Evolutionary conservation across 129 eudicot species (phyloP), one percentile per base, ranked within the genome.

Genomic region (Flaveria brownii): DNA sequence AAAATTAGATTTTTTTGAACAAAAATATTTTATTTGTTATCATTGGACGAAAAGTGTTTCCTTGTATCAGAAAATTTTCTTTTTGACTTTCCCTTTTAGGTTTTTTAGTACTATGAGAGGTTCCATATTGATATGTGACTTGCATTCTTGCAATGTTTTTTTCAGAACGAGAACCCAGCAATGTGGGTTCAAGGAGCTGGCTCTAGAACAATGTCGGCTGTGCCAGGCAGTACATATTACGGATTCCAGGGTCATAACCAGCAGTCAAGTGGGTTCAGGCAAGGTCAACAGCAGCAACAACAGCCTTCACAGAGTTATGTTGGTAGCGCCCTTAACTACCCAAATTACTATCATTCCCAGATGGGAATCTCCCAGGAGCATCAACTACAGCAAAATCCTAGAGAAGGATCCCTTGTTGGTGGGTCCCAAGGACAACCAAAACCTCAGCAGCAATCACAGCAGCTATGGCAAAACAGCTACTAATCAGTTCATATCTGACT

Each of bases 151-250:
- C 17, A 49, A 47, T 78, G 12, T 16, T 59, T 14, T 57, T 14
- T 28, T 9, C 71, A 88, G 94, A 80, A 71, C 3, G 95, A 88
- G 52, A 86, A 70, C 80, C 73, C 87, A 15, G 85, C 82, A 30
- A 74, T 84, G 96, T 90, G 97, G 97, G 85, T 87, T 72, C 97
- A 88, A 1, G 97, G 97, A 8, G 86, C 84, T 26, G 91, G 93
- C 17, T 93, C 98, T 0, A 81, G 98, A 78, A 87, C 96, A 59
- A 83, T 85, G 78, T 86, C 96, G 12, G 96, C 91, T 6, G 83
- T 90, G 63, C 97, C 95, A 28, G 92, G 88, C 12, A 90, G 81
- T 84, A 85, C 91, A 65, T 88, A 93, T 72, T 90, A 93, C 79
- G 84, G 88, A 59, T 84, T 87, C 74, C 99, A 91, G 85, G 96